Conservation (phyloP, 1,284 basidiomycete species). For the Mycena citricolor region DNA sequence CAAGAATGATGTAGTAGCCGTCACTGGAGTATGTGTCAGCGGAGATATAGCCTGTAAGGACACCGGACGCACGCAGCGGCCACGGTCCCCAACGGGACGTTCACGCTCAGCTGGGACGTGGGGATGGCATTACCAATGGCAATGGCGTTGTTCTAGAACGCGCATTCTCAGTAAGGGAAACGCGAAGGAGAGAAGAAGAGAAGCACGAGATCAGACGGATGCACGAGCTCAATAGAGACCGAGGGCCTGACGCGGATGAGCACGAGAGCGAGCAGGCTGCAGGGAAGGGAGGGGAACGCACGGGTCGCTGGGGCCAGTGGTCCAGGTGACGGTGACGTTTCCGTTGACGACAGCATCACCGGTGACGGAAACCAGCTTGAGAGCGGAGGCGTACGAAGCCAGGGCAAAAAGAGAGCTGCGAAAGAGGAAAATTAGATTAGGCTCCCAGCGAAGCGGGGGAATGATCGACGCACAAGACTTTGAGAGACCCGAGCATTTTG, state of each 20-base stretch:
- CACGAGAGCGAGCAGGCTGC: too few relatives aligned
- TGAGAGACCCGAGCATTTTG: too few relatives aligned
- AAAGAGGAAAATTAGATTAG: not conserved
- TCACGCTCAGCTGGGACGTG: conserved; percentile 7
- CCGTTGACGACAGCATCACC: conserved; percentile 18
- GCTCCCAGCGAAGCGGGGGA: not conserved
- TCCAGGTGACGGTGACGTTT: conserved; percentile 13
- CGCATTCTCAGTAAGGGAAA: not conserved
- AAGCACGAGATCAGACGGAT: conserved; percentile 18
- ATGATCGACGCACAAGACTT: too few relatives aligned
- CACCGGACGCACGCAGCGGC: conserved; percentile 1
- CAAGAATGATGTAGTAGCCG: conserved; percentile 14
- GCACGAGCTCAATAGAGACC: conserved; percentile 16
- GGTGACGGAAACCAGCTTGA: conserved; percentile 8
- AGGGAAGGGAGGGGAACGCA: not conserved
- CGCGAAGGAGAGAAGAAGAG: not conserved
- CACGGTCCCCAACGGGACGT: conserved; percentile 6
- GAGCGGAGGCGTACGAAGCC: conserved; percentile 16
- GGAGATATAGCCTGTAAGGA: not conserved
- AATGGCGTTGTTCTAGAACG: conserved; percentile 9
- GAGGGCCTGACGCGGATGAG: too few relatives aligned
- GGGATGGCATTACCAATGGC: conserved; percentile 18
- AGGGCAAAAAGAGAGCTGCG: conserved; percentile 16
- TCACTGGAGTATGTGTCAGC: conserved; percentile 5
- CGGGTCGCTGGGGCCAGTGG: conserved; percentile 6